These are phyloP conservation scores for Lippia alba DNA, from an alignment of 305 asterid species.

Conservation along the genomic window DNA sequence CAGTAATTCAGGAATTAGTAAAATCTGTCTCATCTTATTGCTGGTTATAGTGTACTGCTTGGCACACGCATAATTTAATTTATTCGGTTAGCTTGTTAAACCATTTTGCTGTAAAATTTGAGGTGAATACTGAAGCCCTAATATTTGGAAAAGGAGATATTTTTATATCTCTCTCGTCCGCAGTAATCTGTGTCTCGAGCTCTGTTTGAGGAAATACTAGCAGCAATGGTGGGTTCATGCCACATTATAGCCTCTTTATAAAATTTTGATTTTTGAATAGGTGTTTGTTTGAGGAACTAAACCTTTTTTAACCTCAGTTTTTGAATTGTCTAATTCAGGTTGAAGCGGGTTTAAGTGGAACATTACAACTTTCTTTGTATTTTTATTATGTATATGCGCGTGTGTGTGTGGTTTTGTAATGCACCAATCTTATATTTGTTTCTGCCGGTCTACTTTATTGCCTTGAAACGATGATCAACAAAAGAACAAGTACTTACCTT, in stretches of 20 bases:
- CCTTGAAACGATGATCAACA: not conserved
- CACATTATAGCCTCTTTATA: too few relatives aligned
- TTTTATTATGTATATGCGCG: constrained; percentile 1
- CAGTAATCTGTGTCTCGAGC: constrained; percentile 4
- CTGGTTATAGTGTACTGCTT: too few relatives aligned
- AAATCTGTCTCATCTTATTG: not conserved
- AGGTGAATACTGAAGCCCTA: constrained; percentile 11
- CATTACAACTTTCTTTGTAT: not conserved
- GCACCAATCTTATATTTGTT: not conserved
- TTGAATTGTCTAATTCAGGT: not conserved
- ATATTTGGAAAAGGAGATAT: constrained; percentile 11
- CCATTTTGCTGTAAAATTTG: constrained; percentile 15
- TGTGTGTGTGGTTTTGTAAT: not conserved
- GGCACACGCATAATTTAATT: not conserved
- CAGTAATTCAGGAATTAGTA: not conserved
- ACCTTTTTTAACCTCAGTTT: not conserved
- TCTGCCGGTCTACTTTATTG: not conserved
- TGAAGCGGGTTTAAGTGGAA: not conserved
- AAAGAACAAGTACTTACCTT: not conserved
- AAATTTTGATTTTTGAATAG: not conserved
- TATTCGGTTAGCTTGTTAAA: not conserved
- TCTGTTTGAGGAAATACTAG: constrained; percentile 18
- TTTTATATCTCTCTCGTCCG: constrained; percentile 17
- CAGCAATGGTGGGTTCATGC: not conserved
- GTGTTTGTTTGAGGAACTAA: constrained; percentile 10